Conservation (phyloP, 805 yeast genomes). For the baker's yeast (Saccharomyces cerevisiae) region DNA sequence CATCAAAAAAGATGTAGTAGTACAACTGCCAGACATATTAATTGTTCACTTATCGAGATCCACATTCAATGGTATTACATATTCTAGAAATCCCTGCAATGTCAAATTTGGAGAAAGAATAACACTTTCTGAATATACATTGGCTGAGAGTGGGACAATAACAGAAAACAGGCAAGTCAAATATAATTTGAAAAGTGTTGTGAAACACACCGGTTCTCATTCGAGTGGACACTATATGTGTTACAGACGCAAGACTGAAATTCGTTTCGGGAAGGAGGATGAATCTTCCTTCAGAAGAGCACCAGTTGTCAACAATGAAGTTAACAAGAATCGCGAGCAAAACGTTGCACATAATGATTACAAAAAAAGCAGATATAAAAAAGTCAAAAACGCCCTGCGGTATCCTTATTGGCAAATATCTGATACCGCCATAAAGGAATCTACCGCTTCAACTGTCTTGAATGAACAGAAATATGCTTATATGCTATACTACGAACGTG, state of each 20-base stretch:
- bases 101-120: constrained; percentile 58
- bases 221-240: constrained; percentile 87
- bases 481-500: constrained; percentile 71
- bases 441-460: constrained; percentile 47
- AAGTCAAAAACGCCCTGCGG: constrained; percentile 45
- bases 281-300: neutral
- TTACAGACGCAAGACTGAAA: constrained; percentile 63
- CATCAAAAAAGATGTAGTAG: constrained; percentile 52
- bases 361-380: constrained; percentile 32
- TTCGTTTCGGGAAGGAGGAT: neutral
- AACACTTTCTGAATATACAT: constrained; percentile 32
- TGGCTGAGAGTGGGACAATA: constrained; percentile 14
- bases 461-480: constrained; percentile 72
- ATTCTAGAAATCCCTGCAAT: constrained; percentile 66
- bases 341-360: neutral
- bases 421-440: constrained; percentile 65
- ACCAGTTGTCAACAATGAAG: neutral
- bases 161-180: constrained; percentile 26
- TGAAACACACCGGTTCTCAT: constrained; percentile 85
- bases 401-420: constrained; percentile 80
- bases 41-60: constrained; percentile 85
- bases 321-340: neutral
- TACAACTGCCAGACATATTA: constrained; percentile 61
- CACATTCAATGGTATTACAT: constrained; percentile 55
- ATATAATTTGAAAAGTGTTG: constrained; percentile 61